A percentile compares a stretch with the other conserved stretches of the same genome.
Evolutionary conservation across 2,329 filamentous ascomycete species (phyloP).

Genomic region (Botryotinia calthae): DNA sequence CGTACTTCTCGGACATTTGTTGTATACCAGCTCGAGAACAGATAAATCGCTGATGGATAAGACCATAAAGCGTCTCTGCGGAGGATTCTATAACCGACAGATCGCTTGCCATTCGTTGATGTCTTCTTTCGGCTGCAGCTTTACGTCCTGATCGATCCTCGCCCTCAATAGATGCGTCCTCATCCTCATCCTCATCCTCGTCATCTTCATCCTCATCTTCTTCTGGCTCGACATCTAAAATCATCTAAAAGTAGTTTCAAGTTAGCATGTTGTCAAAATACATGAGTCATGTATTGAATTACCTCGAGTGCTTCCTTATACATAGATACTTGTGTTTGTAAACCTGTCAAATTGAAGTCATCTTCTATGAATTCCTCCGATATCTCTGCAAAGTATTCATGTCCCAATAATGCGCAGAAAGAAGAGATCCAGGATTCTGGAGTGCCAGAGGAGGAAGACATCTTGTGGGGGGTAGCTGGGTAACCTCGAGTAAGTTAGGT

Average conservation of each 20-base stretch:
- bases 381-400: constrained; percentile 99
- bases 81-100: constrained; percentile 94
- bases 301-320: constrained; percentile 97
- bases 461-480: constrained; percentile 22
- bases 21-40: constrained; percentile 94
- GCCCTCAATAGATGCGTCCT: constrained; percentile 64
- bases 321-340: constrained; percentile 94
- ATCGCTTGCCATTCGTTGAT: constrained; percentile 84
- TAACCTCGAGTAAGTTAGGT: neutral
- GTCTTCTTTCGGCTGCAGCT: constrained; percentile 65
- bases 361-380: constrained; percentile 99
- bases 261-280: constrained; percentile 22
- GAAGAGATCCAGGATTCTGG: constrained; percentile 95
- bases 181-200: constrained; percentile 63
- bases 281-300: constrained; percentile 26
- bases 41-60: constrained; percentile 98
- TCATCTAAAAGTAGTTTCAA: constrained; percentile 62
- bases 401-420: constrained; percentile 91
- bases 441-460: constrained; percentile 39
- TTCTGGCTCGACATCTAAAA: constrained; percentile 95
- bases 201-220: constrained; percentile 87
- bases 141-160: constrained; percentile 50
- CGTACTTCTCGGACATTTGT: constrained; percentile 99
- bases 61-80: constrained; percentile 95
- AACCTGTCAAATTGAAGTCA: constrained; percentile 96